phyloP scores from a whole-genome alignment of 768 basidiomycete species.

The Ramaria rubella region DNA sequence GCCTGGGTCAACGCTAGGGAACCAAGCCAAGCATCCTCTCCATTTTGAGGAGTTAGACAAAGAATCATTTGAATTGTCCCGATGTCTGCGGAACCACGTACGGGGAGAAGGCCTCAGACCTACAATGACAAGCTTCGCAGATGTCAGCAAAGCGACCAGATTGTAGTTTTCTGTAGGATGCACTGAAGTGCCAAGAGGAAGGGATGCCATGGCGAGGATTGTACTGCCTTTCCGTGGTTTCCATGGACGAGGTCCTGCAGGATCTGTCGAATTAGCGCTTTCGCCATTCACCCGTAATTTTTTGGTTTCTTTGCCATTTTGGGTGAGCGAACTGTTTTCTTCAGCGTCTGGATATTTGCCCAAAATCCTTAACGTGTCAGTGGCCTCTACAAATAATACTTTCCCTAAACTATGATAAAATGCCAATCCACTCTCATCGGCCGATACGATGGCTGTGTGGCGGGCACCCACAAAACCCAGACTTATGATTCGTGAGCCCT shows the following conservation, averaged over 20 bases:
- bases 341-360: conserved; percentile 71
- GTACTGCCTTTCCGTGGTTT: conserved; percentile 44
- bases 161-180: conserved; percentile 77
- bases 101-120: conserved; percentile 86
- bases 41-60: conserved; percentile 39
- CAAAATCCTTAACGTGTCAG: conserved; percentile 88
- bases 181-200: conserved; percentile 69
- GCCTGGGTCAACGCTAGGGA: conserved; percentile 48
- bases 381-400: conserved; percentile 90
- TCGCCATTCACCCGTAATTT: conserved; percentile 15
- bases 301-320: conserved; percentile 11
- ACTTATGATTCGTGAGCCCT: conserved; percentile 70
- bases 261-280: conserved; percentile 2
- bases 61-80: conserved; percentile 42
- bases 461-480: conserved; percentile 85
- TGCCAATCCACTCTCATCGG: conserved; percentile 85
- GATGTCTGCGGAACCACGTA: conserved; percentile 81
- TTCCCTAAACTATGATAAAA: conserved; percentile 95
- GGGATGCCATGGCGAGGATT: conserved; percentile 70
- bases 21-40: conserved; percentile 76
- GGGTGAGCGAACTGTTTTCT: conserved; percentile 13
- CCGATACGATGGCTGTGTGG: conserved; percentile 87
- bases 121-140: conserved; percentile 86
- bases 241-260: conserved; percentile 35
- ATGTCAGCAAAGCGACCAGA: conserved; percentile 80